Conservation (phyloP, 331 rosid species). For the Pyrus hybrid region DNA sequence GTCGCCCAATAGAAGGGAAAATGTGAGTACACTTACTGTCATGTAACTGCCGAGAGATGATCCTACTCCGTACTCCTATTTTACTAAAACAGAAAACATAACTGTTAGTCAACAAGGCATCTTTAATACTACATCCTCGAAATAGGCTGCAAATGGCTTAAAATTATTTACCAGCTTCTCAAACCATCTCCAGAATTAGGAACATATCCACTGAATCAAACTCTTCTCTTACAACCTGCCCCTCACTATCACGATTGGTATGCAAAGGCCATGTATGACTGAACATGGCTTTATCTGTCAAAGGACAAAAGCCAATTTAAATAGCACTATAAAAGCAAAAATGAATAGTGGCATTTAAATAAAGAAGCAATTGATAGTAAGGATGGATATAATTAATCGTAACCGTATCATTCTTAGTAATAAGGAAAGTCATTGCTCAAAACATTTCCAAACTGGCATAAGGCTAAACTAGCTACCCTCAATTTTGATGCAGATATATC, state of each 20-base stretch:
- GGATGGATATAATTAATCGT: background rate
- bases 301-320: slow-evolving; percentile 14
- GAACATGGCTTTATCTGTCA: slow-evolving; percentile 72
- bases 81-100: slow-evolving; percentile 41
- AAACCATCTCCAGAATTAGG: slow-evolving; percentile 98
- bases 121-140: background rate
- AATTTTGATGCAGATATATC: background rate
- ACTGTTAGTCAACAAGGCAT: slow-evolving; percentile 14
- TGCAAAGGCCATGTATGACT: slow-evolving; percentile 78
- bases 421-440: background rate
- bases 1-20: background rate
- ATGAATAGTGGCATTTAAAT: background rate
- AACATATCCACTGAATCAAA: slow-evolving; percentile 74
- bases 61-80: slow-evolving; percentile 81
- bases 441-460: background rate
- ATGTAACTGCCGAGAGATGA: slow-evolving; percentile 68
- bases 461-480: background rate
- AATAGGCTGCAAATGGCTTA: slow-evolving; percentile 3
- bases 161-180: slow-evolving; percentile 66
- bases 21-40: slow-evolving; percentile 41
- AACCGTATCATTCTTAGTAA: background rate
- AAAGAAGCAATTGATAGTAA: background rate
- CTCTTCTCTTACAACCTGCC: slow-evolving; percentile 74
- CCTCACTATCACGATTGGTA: slow-evolving; percentile 82
- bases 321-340: slow-evolving; percentile 1